Conservation (phyloP, 768 basidiomycete genomes). For the Suillus subaureus region DNA sequence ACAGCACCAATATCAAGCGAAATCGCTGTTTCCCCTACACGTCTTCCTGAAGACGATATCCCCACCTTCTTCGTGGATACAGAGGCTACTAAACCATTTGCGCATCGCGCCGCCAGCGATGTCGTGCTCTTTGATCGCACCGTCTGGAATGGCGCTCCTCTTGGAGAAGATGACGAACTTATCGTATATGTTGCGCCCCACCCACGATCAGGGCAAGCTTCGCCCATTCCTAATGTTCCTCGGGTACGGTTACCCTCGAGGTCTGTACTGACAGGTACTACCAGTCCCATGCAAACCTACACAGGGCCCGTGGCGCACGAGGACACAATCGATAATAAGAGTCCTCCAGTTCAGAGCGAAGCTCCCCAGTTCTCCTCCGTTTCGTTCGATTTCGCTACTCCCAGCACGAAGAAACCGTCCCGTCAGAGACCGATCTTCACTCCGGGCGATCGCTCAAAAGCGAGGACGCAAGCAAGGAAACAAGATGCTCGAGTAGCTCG, state of each 20-base stretch:
- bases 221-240: slow-evolving; percentile 19
- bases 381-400: slow-evolving; percentile 19
- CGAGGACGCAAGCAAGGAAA: slow-evolving; percentile 27
- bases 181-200: slow-evolving; percentile 82
- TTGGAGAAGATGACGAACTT: slow-evolving; percentile 58
- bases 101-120: slow-evolving; percentile 20
- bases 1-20: background rate
- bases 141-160: slow-evolving; percentile 17
- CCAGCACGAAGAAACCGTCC: slow-evolving; percentile 18
- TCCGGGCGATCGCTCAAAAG: slow-evolving; percentile 23
- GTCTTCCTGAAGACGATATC: background rate
- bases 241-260: slow-evolving; percentile 21
- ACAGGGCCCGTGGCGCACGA: background rate
- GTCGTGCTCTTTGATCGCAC: slow-evolving; percentile 25
- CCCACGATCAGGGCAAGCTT: slow-evolving; percentile 43
- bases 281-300: slow-evolving; percentile 11
- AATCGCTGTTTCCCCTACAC: background rate
- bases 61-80: slow-evolving; percentile 44
- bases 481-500: slow-evolving; percentile 15
- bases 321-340: background rate
- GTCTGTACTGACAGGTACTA: slow-evolving; percentile 29
- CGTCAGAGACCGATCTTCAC: slow-evolving; percentile 36
- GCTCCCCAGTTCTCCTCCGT: slow-evolving; percentile 31
- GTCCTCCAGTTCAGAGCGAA: slow-evolving; percentile 5
- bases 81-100: slow-evolving; percentile 23